These are phyloP conservation scores for Paecilomyces niveus DNA, from an alignment of 2,329 filamentous ascomycete genomes.

Conservation along the genomic window DNA sequence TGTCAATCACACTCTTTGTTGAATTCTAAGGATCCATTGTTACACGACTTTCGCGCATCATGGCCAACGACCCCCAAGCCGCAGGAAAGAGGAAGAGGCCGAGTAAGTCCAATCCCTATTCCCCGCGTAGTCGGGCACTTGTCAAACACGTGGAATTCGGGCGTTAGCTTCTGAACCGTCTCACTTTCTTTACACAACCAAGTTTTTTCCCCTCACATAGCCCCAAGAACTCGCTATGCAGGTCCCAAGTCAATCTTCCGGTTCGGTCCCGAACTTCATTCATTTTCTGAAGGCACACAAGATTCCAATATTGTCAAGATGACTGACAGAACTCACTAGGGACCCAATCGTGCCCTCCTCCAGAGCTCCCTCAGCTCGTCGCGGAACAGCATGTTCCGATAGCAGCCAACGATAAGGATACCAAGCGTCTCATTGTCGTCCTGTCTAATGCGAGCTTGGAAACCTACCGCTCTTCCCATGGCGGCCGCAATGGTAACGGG, in stretches of 20 bases:
- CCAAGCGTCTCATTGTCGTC: slow-evolving; percentile 86
- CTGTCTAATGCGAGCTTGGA: slow-evolving; percentile 95
- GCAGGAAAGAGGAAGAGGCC: slow-evolving; percentile 33
- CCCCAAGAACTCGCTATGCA: neutral
- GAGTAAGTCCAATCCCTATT: slow-evolving; percentile 21
- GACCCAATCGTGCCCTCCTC: slow-evolving; percentile 92
- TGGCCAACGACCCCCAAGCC: slow-evolving; percentile 25
- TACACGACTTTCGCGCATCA: slow-evolving; percentile 10
- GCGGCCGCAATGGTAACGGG: slow-evolving; percentile 54
- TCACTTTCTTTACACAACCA: slow-evolving; percentile 2
- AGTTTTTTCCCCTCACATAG: neutral
- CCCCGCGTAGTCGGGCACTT: neutral
- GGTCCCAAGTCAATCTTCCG: neutral
- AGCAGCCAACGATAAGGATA: slow-evolving; percentile 77
- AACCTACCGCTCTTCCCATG: slow-evolving; percentile 87
- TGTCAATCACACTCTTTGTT: neutral
- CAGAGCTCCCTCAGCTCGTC: slow-evolving; percentile 81
- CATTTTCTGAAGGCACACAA: neutral
- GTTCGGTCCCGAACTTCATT: neutral
- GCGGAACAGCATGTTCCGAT: slow-evolving; percentile 89
- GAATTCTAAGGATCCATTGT: neutral
- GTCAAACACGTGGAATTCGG: neutral
- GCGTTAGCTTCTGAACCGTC: neutral
- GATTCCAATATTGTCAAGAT: slow-evolving; percentile 7
- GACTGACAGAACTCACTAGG: slow-evolving; percentile 44